Conservation (phyloP, 1,284 basidiomycete genomes). For the Volvariella surrecta region DNA sequence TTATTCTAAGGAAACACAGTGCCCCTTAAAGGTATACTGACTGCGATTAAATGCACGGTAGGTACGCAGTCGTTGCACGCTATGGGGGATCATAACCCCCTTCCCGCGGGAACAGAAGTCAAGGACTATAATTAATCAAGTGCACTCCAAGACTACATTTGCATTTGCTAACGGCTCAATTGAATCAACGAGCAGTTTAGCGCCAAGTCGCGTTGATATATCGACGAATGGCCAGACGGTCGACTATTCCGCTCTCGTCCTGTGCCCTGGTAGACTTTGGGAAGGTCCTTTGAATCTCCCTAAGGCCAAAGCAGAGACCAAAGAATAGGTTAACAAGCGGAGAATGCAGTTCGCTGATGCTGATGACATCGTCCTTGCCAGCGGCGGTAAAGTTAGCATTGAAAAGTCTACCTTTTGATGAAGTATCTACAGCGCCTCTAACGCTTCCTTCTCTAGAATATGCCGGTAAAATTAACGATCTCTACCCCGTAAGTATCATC, state of each 20-base stretch:
- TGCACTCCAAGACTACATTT: no score
- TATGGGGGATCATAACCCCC: no score
- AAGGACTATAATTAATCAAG: no score
- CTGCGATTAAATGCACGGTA: no score
- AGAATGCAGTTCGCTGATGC: slow-evolving; percentile 33
- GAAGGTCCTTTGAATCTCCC: slow-evolving; percentile 34
- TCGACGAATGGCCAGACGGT: slow-evolving; percentile 35
- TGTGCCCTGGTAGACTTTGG: slow-evolving; percentile 46
- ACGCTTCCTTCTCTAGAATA: slow-evolving; percentile 26
- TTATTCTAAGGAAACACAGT: no score
- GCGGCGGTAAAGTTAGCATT: slow-evolving; percentile 48
- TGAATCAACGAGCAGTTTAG: no score
- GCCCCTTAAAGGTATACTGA: no score
- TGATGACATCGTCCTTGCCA: slow-evolving; percentile 37
- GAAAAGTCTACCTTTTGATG: slow-evolving; percentile 23
- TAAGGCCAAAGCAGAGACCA: slow-evolving; percentile 22
- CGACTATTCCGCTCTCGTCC: slow-evolving; percentile 38
- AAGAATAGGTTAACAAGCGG: slow-evolving; percentile 30
- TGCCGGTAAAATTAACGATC: slow-evolving; percentile 43
- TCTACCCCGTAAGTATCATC: slow-evolving; percentile 27
- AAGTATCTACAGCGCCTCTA: neutral
- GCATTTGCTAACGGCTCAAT: no score
- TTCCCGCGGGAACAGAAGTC: no score
- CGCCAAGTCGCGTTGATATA: no score
- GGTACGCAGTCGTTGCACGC: no score